Evolutionary conservation across 106 monocot species (phyloP).

Genomic region (Iris macrosiphon): DNA sequence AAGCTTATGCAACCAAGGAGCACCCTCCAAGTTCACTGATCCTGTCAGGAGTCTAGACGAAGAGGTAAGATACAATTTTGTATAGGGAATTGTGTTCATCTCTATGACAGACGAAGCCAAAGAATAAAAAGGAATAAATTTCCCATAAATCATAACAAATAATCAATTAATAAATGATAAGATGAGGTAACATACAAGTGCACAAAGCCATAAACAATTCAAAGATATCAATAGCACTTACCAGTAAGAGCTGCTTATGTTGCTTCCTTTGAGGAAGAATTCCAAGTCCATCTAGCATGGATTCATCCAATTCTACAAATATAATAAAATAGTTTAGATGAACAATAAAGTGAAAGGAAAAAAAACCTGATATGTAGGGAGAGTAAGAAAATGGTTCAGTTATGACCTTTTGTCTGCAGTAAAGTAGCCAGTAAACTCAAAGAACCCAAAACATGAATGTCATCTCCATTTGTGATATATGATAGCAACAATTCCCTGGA

Average conservation of each 20-base stretch:
- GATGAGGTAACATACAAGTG: too few species aligned
- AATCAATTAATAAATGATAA: too few species aligned
- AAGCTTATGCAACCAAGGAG: too few species aligned
- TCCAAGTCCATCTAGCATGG: slow-evolving; percentile 96
- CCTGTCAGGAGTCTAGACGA: too few species aligned
- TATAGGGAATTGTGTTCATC: too few species aligned
- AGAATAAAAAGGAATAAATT: too few species aligned
- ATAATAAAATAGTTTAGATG: not conserved
- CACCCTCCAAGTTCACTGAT: too few species aligned
- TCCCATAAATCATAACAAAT: too few species aligned
- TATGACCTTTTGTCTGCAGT: slow-evolving; percentile 90
- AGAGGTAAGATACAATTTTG: too few species aligned
- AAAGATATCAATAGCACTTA: slow-evolving; percentile 24
- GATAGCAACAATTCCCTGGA: slow-evolving; percentile 75
- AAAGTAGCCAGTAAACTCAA: slow-evolving; percentile 81
- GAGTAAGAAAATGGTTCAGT: not conserved
- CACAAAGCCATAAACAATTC: not conserved
- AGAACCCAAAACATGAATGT: slow-evolving; percentile 71
- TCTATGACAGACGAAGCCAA: too few species aligned
- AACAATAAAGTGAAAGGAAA: not conserved
- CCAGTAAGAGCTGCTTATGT: slow-evolving; percentile 90
- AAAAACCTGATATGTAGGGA: not conserved
- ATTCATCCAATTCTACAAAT: slow-evolving; percentile 84
- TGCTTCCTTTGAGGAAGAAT: slow-evolving; percentile 99
- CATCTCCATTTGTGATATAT: slow-evolving; percentile 55